These are phyloP conservation scores for Spizellomyces punctatus DNA, from an alignment of 192 early-diverging fungal genomes.

Conservation along the genomic window DNA sequence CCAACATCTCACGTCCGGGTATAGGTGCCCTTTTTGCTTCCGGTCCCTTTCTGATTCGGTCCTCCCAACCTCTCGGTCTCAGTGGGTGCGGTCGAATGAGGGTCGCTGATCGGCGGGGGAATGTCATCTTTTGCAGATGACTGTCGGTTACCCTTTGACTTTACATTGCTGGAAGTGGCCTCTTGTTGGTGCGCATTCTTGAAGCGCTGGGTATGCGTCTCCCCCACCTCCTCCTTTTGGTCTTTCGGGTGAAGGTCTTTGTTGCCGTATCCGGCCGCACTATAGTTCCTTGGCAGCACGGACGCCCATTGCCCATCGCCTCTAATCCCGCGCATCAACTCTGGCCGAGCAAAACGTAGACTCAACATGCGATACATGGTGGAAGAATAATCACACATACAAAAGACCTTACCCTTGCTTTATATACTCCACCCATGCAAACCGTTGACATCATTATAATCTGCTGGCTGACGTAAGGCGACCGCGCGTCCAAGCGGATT, in stretches of 20 bases:
- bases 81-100: not conserved
- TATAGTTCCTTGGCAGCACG: too few relatives aligned
- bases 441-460: too few relatives aligned
- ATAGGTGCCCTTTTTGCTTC: not conserved
- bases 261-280: not conserved
- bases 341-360: too few relatives aligned
- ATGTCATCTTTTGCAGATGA: not conserved
- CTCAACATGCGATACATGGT: too few relatives aligned
- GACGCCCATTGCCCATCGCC: too few relatives aligned
- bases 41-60: not conserved
- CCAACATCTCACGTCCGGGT: not conserved
- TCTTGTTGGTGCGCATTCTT: not conserved
- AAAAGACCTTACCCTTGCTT: too few relatives aligned
- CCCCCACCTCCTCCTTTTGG: not conserved
- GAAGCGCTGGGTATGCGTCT: slow-evolving; percentile 7
- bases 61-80: not conserved
- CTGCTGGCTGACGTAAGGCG: too few relatives aligned
- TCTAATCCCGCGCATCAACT: too few relatives aligned
- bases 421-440: too few relatives aligned
- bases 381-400: too few relatives aligned
- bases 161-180: not conserved
- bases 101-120: not conserved
- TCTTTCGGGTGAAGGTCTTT: not conserved
- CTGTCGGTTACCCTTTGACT: too few relatives aligned
- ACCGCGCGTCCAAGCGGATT: too few relatives aligned